Evolutionary conservation across 192 early-diverging fungal species (phyloP).

Genomic region (Coemansia brasiliensis): DNA sequence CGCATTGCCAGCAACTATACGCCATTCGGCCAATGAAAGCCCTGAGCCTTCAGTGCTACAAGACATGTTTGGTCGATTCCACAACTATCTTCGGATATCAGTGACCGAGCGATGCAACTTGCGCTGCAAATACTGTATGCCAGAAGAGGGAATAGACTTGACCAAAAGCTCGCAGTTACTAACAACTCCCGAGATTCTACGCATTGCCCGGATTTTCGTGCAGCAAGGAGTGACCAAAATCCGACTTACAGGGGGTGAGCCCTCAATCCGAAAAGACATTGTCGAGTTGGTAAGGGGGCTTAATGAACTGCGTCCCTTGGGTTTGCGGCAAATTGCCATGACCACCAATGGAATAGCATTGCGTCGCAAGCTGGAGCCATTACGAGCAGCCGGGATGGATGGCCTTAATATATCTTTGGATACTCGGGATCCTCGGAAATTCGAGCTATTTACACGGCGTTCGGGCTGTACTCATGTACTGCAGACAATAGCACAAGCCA

Average conservation of each 20-base stretch:
- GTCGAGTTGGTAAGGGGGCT: slow-evolving; percentile 82
- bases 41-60: slow-evolving; percentile 55
- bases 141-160: slow-evolving; percentile 77
- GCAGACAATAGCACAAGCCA: slow-evolving; percentile 70
- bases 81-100: slow-evolving; percentile 93
- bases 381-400: slow-evolving; percentile 78
- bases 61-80: slow-evolving; percentile 83
- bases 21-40: background rate
- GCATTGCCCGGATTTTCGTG: slow-evolving; percentile 83
- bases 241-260: slow-evolving; percentile 94
- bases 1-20: background rate
- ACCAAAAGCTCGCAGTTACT: slow-evolving; percentile 71
- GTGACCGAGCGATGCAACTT: slow-evolving; percentile 95
- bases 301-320: slow-evolving; percentile 67
- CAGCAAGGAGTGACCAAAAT: slow-evolving; percentile 89
- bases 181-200: slow-evolving; percentile 78
- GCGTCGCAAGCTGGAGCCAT: slow-evolving; percentile 72
- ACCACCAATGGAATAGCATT: slow-evolving; percentile 95
- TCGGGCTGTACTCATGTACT: slow-evolving; percentile 79
- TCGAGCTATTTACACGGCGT: slow-evolving; percentile 87
- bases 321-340: slow-evolving; percentile 81
- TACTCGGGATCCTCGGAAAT: slow-evolving; percentile 82
- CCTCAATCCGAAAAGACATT: slow-evolving; percentile 90
- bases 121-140: slow-evolving; percentile 98
- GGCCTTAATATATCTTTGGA: slow-evolving; percentile 90